Base-by-base conservation (phyloP, 306 rosid species). In the Albizia julibrissin region DNA sequence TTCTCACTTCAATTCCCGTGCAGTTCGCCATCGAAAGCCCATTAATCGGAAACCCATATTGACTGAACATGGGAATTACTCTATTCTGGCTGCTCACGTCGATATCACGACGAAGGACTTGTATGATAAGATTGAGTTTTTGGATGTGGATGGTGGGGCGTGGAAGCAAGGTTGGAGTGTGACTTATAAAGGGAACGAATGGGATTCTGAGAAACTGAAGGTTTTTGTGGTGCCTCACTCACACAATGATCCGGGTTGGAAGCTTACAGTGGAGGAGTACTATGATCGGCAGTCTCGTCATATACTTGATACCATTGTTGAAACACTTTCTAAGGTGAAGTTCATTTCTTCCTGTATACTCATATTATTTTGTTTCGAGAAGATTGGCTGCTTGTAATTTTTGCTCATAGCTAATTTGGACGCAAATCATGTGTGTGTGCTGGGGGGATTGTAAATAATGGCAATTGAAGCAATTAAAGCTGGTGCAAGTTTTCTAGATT, bases 231-330 rank as follows among this genome's bases (percentile, higher is more conserved):
- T 93, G 80, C 99, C 99, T 3, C 99, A 95, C 84, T 95, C 99
- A 22, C 99, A 95, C 72, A 95, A 95, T 82, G 99, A 95, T 85
- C 99, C 99, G 8, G 99, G 99, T 42, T 95, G 99, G 99, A 93
- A 90, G 86, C 92, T 92, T 74, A 95, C 99, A 4, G 98, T 95
- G 19, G 97, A 92, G 42, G 94, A 95, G 87, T 95, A 95, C 83
- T 95, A 93, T 84, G 96, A 91, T 71, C 80, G 86, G 40, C 98
- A 95, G 82, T 85, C 99, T 46, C 82, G 93, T 68, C 97, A 85
- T 80, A 95, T 95, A 75, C 97, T 95, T 58, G 92, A 95, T 83
- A 93, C 98, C 81, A 91, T 95, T 85, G 99, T 95, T 59, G 88
- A 89, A 43, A 78, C 99, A 10, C 97, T 95, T 64, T 82, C 85